phyloP scores from a whole-genome alignment of 768 basidiomycete species.

The Phaeotremella fagi region DNA sequence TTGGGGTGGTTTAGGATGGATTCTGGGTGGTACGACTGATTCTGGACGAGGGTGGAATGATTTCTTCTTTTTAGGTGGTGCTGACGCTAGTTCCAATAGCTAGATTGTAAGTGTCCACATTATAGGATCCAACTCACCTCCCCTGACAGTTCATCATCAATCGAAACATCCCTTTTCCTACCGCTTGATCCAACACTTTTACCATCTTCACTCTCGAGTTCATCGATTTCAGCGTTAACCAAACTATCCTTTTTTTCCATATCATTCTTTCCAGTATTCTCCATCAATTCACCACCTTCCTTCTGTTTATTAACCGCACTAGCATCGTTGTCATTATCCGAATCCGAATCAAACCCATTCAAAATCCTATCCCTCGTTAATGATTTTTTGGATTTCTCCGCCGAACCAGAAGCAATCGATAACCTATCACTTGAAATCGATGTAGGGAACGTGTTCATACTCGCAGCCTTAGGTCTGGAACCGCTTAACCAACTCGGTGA shows the following conservation, averaged over 20 bases:
- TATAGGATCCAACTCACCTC: conserved; percentile 23
- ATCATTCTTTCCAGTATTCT: not conserved
- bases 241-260: conserved; percentile 1
- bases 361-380: conserved; percentile 14
- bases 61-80: conserved; percentile 31
- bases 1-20: not conserved
- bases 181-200: not conserved
- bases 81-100: conserved; percentile 27
- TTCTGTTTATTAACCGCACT: not conserved
- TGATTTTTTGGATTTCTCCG: conserved; percentile 8
- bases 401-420: conserved; percentile 1
- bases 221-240: conserved; percentile 20
- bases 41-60: too few relatives aligned
- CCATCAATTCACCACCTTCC: not conserved
- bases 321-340: conserved; percentile 13
- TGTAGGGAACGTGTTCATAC: not conserved
- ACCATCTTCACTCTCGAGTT: conserved; percentile 16
- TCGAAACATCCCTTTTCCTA: conserved; percentile 8
- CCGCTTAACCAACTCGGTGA: not conserved
- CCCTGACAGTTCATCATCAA: conserved; percentile 25
- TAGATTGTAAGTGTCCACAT: not conserved
- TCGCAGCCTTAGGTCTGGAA: not conserved
- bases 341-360: conserved; percentile 21
- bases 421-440: not conserved
- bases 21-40: too few relatives aligned